Evolutionary conservation across 2,329 filamentous ascomycete genomes (phyloP), one percentile per base, ranked within the genome.

Genomic region (Stagonosporopsis cucurbitacearum): DNA sequence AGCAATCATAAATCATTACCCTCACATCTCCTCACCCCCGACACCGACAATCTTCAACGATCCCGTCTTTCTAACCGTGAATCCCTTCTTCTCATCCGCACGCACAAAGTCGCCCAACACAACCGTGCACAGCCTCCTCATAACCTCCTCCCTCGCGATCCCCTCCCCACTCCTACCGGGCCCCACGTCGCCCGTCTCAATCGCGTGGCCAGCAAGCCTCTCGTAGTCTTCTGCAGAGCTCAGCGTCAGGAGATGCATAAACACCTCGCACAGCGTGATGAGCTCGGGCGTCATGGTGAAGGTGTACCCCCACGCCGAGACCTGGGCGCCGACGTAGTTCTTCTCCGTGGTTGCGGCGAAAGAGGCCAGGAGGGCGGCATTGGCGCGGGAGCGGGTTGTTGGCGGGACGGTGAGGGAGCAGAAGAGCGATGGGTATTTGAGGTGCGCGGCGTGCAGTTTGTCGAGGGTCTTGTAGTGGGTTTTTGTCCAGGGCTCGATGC

Each of bases 381-480:
- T 76, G n/a, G 67, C 63, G 22, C 52, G 57, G 8, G 66, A 67
- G 7, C 68, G 62, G 9, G 58, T 44, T 7, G 35, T 47, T 4
- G 54, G 47, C 0, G 62, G 64, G 6, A 59, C 55, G n/a, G 49
- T 47, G 6, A 66, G 57, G 2, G 61, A 54, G 6, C 62, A 64
- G 58, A 77, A 77, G 39, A 73, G 63, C 0, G 63, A 47, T 1
- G 71, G 71, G 25, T 72, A 60, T 15, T 68, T 69, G 41, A 72
- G 68, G 58, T 73, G 69, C 17, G 64, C 60, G 22, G 68, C 57
- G 60, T 71, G 76, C 7, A 78, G 66, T 13, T 60, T 58, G 57
- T 77, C 74, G 32, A 78, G 69, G 4, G 66, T 65, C 23, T 72
- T 72, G 63, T 75, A 78, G 57, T 78, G 75, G 0, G 75, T 75